Evolutionary conservation across 495 filamentous ascomycete species (phyloP).

Genomic region (Pyronema omphalodes): DNA sequence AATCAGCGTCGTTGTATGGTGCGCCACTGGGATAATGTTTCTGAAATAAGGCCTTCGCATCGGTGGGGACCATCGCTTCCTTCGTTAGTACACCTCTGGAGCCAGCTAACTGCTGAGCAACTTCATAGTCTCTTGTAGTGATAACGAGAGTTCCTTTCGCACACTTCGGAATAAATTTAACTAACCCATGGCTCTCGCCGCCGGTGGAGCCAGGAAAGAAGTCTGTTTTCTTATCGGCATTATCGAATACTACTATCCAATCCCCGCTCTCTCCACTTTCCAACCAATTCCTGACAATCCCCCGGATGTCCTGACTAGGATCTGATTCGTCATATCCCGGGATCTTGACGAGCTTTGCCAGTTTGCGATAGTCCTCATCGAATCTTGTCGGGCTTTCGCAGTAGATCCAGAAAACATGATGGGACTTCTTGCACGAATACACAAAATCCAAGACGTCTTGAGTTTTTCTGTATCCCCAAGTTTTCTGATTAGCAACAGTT

Average conservation of each 20-base stretch:
- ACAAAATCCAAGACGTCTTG: conserved; percentile 31
- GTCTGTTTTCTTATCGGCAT: conserved; percentile 9
- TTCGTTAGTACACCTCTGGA: neutral
- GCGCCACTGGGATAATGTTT: neutral
- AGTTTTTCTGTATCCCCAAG: neutral
- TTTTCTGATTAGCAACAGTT: too few species aligned
- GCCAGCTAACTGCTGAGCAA: conserved; percentile 6
- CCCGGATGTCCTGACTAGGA: conserved; percentile 3
- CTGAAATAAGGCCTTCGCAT: neutral
- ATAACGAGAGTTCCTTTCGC: conserved; percentile 21
- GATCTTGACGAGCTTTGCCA: conserved; percentile 4
- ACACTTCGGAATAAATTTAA: conserved; percentile 11
- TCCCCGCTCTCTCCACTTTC: conserved; percentile 7
- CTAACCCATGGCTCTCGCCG: neutral
- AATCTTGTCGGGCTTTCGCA: conserved; percentile 5
- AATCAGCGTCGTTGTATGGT: conserved; percentile 7
- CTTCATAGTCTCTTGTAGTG: conserved; percentile 22
- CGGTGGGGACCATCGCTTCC: neutral
- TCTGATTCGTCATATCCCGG: conserved; percentile 8
- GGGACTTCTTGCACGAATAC: conserved; percentile 12
- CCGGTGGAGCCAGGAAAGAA: too few species aligned
- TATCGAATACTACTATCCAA: conserved; percentile 13
- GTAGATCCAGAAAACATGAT: too few species aligned
- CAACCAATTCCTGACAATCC: conserved; percentile 10
- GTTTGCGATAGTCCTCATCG: conserved; percentile 10